Evolutionary conservation across 1,284 basidiomycete species (phyloP), one percentile per base, ranked within the genome.

Genomic region (Pseudozyma thailandica): DNA sequence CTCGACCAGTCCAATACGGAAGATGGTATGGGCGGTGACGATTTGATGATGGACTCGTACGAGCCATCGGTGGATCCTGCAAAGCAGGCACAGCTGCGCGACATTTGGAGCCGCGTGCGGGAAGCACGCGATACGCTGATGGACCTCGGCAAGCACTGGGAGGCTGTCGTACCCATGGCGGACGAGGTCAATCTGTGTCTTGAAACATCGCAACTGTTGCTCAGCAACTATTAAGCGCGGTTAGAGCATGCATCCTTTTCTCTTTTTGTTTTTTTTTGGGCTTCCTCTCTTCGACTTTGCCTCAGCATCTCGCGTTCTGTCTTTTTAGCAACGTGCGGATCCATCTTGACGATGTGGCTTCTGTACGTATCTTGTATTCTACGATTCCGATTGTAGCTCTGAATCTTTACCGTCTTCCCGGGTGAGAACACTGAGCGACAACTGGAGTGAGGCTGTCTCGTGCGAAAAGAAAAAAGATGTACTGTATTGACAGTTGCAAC

Each of bases 151-250:
- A 69, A 72, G 48, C 64, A 72, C 52, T 79, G 77, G 75, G 68
- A 73, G 21, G 73, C 74, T 20, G 75, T 74, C 16, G 58, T 69
- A 16, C 77, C 77, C 3, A 78, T 78, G 77, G 72, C 65, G 3
- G 73, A 75, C 43, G 76, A 78, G 35, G 72, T 79, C 60, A 72
- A 61, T n/a, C 57, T 71, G n/a, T 79, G 77, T 47, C 59, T 79
- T 20, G 69, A 75, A 46, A 77, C 76, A 12, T 72, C 68, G 33
- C 72, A 77, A 44, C 42, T 76, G 49, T 62, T 78, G 21, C 62
- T 74, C 31, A 63, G 69, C 62, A 64, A 52, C 41, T 69, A 70
- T 39, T 69, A 37, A 56, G 15, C 18, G 13, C 4, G 12, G 28
- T 26, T 8, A 31, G 7, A 31, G n/a, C 9, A 33, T 3, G 31